Base-by-base conservation (phyloP, 306 rosid species). In the Cicer pinnatifidum region DNA sequence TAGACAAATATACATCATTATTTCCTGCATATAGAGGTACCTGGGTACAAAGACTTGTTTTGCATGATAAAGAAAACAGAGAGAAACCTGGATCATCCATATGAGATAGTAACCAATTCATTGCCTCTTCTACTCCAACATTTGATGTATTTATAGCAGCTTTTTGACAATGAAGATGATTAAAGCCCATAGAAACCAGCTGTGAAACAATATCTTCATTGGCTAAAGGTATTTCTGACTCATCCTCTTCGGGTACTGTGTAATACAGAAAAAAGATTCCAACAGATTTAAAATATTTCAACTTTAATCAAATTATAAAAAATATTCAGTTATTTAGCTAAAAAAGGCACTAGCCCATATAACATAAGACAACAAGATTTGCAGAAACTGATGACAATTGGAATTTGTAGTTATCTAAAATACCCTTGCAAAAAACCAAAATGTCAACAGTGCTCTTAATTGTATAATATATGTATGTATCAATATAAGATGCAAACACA, bases 111-210 rank as follows among this genome's bases (percentile, higher is more conserved):
- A 91, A 63, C 99, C 99, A 95, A 87, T 80, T 90, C 99, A 95
- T 95, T 51, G 97, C 99, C 88, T 90, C 99, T 84, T 95, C 99
- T 56, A 95, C 87, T 64, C 99, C 97, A 39, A 38, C 67, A 82
- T 95, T 95, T 46, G 92, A 87, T 53, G 99, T 90, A 62, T 78
- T 91, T 76, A 95, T 88, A 58, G 95, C 91, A 76, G 99, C 99
- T 81, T 95, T 95, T 86, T 95, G 89, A 80, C 99, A 95, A 64
- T 81, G 97, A 66, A 91, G 78, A 72, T 85, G 77, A 62, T 63
- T 83, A 81, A 95, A 95, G 23, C 99, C 99, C 99, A 91, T 95
- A n/a, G 99, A 86, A 72, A 85, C 92, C 58, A 95, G 97, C 84
- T 91, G 99, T 8, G 89, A 37, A 45, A 95, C 97, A 80, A 95